Conservation (phyloP, 2,329 filamentous ascomycete genomes). For the Pyricularia grisea region DNA sequence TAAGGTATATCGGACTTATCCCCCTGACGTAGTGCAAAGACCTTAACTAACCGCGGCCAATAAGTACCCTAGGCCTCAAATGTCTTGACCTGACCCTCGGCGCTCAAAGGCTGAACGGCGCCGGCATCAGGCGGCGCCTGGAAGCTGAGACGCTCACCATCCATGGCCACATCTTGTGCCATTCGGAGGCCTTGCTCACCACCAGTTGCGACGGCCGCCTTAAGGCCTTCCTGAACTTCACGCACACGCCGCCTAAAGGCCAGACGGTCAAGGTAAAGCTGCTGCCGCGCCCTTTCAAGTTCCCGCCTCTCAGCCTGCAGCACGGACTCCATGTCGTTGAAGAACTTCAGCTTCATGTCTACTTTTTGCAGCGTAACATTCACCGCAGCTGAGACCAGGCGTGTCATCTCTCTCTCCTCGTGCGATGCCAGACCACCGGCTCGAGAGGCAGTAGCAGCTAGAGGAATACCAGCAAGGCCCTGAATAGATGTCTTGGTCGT, state of each 20-base stretch:
- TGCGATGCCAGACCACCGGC: constrained; percentile 85
- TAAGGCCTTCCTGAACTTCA: constrained; percentile 71
- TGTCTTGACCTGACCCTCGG: constrained; percentile 45
- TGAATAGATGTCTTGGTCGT: constrained; percentile 35
- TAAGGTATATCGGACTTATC: neutral
- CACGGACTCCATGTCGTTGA: constrained; percentile 90
- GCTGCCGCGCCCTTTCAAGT: constrained; percentile 82
- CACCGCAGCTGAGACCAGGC: constrained; percentile 81
- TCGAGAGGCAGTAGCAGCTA: constrained; percentile 79
- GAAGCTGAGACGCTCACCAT: constrained; percentile 42
- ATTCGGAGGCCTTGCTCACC: constrained; percentile 40
- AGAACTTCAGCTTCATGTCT: constrained; percentile 91
- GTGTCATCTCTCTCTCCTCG: constrained; percentile 93
- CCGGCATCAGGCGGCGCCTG: constrained; percentile 32
- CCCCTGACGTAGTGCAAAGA: neutral
- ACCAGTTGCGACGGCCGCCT: constrained; percentile 29
- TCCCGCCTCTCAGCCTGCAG: constrained; percentile 88
- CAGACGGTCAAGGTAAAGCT: constrained; percentile 86
- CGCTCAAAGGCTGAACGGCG: constrained; percentile 44
- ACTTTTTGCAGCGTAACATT: constrained; percentile 95
- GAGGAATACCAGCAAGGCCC: constrained; percentile 64
- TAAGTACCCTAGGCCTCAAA: constrained; percentile 36
- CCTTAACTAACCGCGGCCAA: neutral
- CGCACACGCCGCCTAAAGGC: constrained; percentile 81
- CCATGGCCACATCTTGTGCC: constrained; percentile 35